Base-by-base conservation (phyloP, 345 rosid species). In the Eutrema heterophyllum region DNA sequence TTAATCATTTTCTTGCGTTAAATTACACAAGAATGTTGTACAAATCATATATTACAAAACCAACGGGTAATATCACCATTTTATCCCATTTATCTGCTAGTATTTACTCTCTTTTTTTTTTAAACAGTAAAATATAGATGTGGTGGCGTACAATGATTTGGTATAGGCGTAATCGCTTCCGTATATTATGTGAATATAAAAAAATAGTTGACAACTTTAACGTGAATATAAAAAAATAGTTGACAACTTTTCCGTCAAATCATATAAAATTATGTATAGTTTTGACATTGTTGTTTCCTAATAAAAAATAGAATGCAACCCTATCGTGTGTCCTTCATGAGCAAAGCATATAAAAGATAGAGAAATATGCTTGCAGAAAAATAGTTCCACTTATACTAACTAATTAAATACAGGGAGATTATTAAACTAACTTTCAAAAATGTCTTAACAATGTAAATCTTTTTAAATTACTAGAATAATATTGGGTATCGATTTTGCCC, bases 271-370 rank as follows among this genome's bases (percentile, higher is more conserved):
- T 12, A 40, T 71, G 33, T 9, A 13, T 24, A 12, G 7, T 32
- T 43, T 13, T 64, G 71, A 64, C 71, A 45, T 41, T 72, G 13
- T 49, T 13, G 10, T 33, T 27, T 14, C 14, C 38, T 33, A 33
- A 64, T 64, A 24, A 14, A 44, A 55, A 72, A 52, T 21, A n/a
- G 1, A 11, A 33, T 43, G 64, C 11, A 54, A 44, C 29, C 30
- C 32, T 55, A 24, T 72, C 76, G 46, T 53, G 70, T 27, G 59
- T n/a, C 68, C 29, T 5, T 33, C 67, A 3, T n/a, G 48, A 39
- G 30, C 26, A 33, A 41, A 32, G 8, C 13, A 64, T 21, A 43
- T 29, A 39, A 27, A 21, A 21, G 24, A 21, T 21, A 21, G 21
- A 21, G 27, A 39, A 27, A 12, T 46, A 39, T 6, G 52, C 26